Conservation (phyloP, 108 stramenopile genomes). For the Aurantiochytrium sp. region DNA sequence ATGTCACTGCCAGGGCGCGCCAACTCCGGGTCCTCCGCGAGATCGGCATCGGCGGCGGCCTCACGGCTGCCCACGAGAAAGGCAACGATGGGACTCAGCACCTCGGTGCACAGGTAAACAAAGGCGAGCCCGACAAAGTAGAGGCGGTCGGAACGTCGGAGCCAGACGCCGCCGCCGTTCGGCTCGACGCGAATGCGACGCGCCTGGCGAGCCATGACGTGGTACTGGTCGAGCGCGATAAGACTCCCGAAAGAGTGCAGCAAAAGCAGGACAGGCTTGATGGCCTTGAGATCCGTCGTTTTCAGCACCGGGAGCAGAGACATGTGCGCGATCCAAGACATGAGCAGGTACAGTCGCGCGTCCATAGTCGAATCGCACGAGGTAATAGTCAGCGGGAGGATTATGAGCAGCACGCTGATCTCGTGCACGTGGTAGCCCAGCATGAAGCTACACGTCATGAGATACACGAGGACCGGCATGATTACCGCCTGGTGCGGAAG, state of each 20-base stretch:
- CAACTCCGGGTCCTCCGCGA: too few relatives aligned
- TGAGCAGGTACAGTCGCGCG: conserved; percentile 8
- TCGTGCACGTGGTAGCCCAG: neutral
- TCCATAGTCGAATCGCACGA: conserved; percentile 29
- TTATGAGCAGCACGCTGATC: neutral
- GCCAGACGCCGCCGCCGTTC: conserved; percentile 19
- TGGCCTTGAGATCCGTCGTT: neutral
- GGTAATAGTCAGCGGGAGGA: neutral
- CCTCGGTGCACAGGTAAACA: neutral
- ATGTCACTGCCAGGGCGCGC: neutral
- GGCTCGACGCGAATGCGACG: neutral
- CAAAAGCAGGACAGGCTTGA: conserved; percentile 11
- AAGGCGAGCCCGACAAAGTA: conserved; percentile 2
- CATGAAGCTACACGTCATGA: conserved; percentile 17
- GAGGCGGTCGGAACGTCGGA: neutral
- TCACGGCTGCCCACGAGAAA: neutral
- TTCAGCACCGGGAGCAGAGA: neutral
- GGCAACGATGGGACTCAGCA: neutral
- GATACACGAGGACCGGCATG: neutral
- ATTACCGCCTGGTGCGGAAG: conserved; percentile 11
- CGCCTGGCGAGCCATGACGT: neutral
- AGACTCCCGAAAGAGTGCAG: neutral
- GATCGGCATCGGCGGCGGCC: too few relatives aligned
- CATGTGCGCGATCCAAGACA: conserved; percentile 12
- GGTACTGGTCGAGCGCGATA: conserved; percentile 17